These are phyloP conservation scores for Kazachstania africana DNA, from an alignment of 805 yeast species.

Conservation along the genomic window DNA sequence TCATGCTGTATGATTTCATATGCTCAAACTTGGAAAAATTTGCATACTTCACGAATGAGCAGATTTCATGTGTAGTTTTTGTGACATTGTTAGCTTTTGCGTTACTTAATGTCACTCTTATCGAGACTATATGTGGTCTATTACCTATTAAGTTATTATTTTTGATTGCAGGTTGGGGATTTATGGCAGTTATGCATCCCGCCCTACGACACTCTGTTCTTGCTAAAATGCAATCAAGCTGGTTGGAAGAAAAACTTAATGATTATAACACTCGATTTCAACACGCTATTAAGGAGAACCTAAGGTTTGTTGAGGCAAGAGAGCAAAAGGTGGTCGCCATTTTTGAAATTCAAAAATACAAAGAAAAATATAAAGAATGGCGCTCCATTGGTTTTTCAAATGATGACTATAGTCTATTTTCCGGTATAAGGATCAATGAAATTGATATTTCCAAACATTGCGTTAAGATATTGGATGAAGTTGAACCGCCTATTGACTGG, in stretches of 20 bases:
- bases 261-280: slow-evolving; percentile 42
- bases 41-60: slow-evolving; percentile 54
- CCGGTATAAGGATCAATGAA: slow-evolving; percentile 28
- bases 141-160: slow-evolving; percentile 30
- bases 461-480: slow-evolving; percentile 20
- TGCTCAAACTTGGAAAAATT: slow-evolving; percentile 39
- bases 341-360: slow-evolving; percentile 52
- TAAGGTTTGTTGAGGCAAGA: slow-evolving; percentile 30
- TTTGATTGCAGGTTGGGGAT: slow-evolving; percentile 39
- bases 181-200: slow-evolving; percentile 41
- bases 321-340: slow-evolving; percentile 47
- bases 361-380: slow-evolving; percentile 46
- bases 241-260: slow-evolving; percentile 42
- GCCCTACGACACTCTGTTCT: slow-evolving; percentile 35
- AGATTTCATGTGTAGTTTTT: slow-evolving; percentile 42
- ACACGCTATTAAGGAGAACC: slow-evolving; percentile 27
- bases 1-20: slow-evolving; percentile 47
- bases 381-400: slow-evolving; percentile 45
- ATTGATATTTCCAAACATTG: slow-evolving; percentile 10
- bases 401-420: slow-evolving; percentile 42
- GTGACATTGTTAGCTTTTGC: slow-evolving; percentile 27
- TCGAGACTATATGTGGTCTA: slow-evolving; percentile 17
- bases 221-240: slow-evolving; percentile 45
- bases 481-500: slow-evolving; percentile 54
- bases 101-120: slow-evolving; percentile 20